Evolutionary conservation across 352 stramenopile species (phyloP), one percentile per base, ranked within the genome.

Genomic region (Phytophthora tentaculata): DNA sequence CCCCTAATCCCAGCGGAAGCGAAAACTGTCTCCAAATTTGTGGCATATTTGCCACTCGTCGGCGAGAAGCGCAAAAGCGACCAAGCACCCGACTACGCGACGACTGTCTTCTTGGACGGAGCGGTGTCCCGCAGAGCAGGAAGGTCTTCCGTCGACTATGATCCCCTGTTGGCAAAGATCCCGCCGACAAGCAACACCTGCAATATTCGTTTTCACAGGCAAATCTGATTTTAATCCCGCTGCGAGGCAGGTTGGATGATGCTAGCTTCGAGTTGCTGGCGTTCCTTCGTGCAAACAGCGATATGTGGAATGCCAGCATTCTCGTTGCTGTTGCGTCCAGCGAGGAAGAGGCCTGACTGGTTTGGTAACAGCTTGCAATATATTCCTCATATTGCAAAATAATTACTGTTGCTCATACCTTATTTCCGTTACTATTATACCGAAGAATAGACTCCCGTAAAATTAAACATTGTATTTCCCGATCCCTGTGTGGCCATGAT

Each of bases 151-250:
- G 32, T 29, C 4, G 57, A 50, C 5, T 69, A 62, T 45, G 9
- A 32, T 19, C 2, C 20, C 0, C 56, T 69, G 8, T 13, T 63
- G 14, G 19, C 22, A 4, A 56, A 44, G 37, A 69, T 64, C 5
- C 61, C 61, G 9, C 52, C 45, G 9, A 63, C 61, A 10, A 63
- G 20, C 20, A 69, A 69, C 20, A n/a, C 32, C 0, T 62, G 28
- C 20, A 69, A 45, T 43, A 32, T 37, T 7, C 35, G 10, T 49
- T 49, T 32, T 58, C 52, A 8, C 52, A 58, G 52, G 47, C 35
- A 6, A 58, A 58, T 20, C 5, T 58, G 14, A 37, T 58, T 22
- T 23, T 49, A 17, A 58, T 32, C 10, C 22, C 48, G 12, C 49
- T 53, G 37, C 35, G 58, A 20, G 37, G 58, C 24, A 19, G 35